phyloP scores from a whole-genome alignment of 352 stramenopile genomes.

The Lagenidium sp. region DNA sequence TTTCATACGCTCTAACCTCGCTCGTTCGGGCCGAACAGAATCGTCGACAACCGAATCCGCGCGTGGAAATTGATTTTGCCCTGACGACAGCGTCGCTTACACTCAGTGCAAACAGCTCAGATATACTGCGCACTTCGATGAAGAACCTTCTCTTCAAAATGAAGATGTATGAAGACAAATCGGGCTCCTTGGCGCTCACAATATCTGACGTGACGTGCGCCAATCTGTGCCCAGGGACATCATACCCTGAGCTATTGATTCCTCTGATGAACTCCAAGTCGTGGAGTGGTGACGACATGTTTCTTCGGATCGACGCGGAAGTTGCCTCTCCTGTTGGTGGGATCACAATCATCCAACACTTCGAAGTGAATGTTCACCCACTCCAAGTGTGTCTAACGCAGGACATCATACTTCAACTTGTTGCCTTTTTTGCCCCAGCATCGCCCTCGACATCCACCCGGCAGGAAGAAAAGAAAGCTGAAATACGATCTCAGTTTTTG shows the following conservation, averaged over 20 bases:
- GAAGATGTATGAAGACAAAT: constrained; percentile 66
- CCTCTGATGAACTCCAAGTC: constrained; percentile 24
- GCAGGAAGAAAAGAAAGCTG: constrained; percentile 43
- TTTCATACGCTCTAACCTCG: constrained; percentile 29
- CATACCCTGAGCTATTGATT: constrained; percentile 59
- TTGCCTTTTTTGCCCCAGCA: constrained; percentile 41
- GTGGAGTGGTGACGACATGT: constrained; percentile 56
- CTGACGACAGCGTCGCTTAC: constrained; percentile 49
- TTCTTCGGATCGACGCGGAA: constrained; percentile 67
- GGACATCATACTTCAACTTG: constrained; percentile 62
- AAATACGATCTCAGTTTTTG: constrained; percentile 60
- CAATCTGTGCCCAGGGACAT: constrained; percentile 63
- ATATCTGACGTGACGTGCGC: constrained; percentile 45
- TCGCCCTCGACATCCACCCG: constrained; percentile 6
- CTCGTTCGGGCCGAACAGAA: constrained; percentile 29
- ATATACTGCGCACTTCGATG: constrained; percentile 46
- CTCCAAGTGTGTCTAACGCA: constrained; percentile 82
- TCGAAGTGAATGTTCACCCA: constrained; percentile 79
- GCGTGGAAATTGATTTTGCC: constrained; percentile 53
- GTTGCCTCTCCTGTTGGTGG: constrained; percentile 46
- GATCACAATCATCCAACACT: constrained; percentile 67
- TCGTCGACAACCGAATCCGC: constrained; percentile 31
- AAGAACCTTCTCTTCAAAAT: constrained; percentile 42
- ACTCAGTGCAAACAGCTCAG: constrained; percentile 42
- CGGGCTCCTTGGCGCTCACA: constrained; percentile 44